These are phyloP conservation scores for Leccinum rimulosum DNA, from an alignment of 768 basidiomycete species.

Conservation along the genomic window DNA sequence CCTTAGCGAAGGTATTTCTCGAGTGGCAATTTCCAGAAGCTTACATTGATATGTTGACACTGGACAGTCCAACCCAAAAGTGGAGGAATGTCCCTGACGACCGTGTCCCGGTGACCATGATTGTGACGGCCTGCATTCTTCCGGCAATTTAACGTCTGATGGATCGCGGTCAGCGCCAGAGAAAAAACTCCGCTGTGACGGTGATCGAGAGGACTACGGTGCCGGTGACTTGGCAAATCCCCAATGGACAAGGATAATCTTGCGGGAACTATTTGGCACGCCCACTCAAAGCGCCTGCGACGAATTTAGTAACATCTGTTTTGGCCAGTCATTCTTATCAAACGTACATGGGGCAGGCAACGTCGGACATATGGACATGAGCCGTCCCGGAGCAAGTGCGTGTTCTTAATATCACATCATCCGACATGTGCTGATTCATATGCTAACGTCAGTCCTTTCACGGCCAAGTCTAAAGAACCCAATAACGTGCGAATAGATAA, in stretches of 20 bases:
- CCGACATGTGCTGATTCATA: background rate
- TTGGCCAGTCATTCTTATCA: background rate
- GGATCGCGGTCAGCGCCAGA: background rate
- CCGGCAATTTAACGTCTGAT: constrained; percentile 11
- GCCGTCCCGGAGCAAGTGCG: constrained; percentile 3
- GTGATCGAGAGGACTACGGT: constrained; percentile 11
- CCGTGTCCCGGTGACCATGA: constrained; percentile 11
- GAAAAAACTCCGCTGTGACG: constrained; percentile 10
- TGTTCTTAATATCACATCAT: constrained; percentile 13
- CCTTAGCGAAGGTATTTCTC: background rate
- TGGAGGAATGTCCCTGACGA: constrained; percentile 2
- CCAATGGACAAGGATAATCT: constrained; percentile 18
- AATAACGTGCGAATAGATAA: constrained; percentile 12
- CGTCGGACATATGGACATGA: constrained; percentile 11
- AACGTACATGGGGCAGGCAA: constrained; percentile 6
- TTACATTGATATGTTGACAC: constrained; percentile 1
- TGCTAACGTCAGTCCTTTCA: constrained; percentile 7
- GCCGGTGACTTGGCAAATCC: constrained; percentile 22
- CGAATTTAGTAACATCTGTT: constrained; percentile 12
- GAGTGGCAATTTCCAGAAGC: background rate
- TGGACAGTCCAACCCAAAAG: background rate
- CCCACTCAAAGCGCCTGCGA: constrained; percentile 5
- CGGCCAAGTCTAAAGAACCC: constrained; percentile 1
- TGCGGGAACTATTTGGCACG: background rate
- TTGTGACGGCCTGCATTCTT: constrained; percentile 5